These are phyloP conservation scores for Capsicum baccatum DNA, from an alignment of 257 asterid species.

Conservation along the genomic window DNA sequence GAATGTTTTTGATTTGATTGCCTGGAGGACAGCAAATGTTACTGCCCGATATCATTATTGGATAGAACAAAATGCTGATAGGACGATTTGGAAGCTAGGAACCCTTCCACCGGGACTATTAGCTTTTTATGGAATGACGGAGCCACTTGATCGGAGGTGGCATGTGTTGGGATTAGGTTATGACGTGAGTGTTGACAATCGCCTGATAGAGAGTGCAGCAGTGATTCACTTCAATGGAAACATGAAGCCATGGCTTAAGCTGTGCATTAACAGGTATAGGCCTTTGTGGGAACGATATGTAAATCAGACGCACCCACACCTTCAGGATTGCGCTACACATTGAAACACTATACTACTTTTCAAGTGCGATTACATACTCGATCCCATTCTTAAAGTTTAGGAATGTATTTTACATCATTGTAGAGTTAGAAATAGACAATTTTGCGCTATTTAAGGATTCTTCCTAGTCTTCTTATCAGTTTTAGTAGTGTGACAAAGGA, in stretches of 20 bases:
- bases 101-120: slow-evolving; percentile 88
- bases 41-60: slow-evolving; percentile 73
- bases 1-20: slow-evolving; percentile 80
- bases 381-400: slow-evolving; percentile 23
- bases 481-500: slow-evolving; percentile 32
- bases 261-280: slow-evolving; percentile 78
- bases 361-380: slow-evolving; percentile 42
- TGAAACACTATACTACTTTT: slow-evolving; percentile 47
- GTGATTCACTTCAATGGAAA: slow-evolving; percentile 85
- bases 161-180: slow-evolving; percentile 85
- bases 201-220: slow-evolving; percentile 83
- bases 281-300: slow-evolving; percentile 80
- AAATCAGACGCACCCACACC: slow-evolving; percentile 61
- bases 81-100: slow-evolving; percentile 81
- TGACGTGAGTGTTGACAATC: slow-evolving; percentile 67
- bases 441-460: slow-evolving; percentile 50
- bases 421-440: slow-evolving; percentile 52
- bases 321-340: slow-evolving; percentile 67
- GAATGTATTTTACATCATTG: slow-evolving; percentile 31
- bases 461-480: slow-evolving; percentile 25
- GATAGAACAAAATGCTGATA: slow-evolving; percentile 65
- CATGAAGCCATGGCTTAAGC: slow-evolving; percentile 91
- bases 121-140: slow-evolving; percentile 77
- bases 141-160: slow-evolving; percentile 93
- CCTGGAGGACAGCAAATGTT: slow-evolving; percentile 79